Base-by-base conservation (phyloP, 345 rosid genomes). In the Eucalyptus urophylla region DNA sequence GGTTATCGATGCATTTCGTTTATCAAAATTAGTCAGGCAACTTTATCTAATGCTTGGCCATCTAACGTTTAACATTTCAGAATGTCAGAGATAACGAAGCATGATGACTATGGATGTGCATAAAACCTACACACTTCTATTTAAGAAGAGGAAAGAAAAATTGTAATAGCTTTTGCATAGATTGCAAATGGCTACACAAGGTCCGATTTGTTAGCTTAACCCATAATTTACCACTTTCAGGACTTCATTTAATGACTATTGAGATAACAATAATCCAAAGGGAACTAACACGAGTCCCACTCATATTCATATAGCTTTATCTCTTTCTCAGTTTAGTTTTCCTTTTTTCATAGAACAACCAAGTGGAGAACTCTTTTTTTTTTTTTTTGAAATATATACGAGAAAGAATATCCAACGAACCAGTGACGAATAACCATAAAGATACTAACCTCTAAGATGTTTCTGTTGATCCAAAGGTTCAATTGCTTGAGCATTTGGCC, bases 381-480 rank as follows among this genome's bases (percentile, higher is more conserved):
- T 40, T 43, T 49, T 49, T 49, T 13, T 13, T 8, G 3, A 69
- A 33, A 33, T 5, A 33, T 37, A 21, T 19, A 37, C 11, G 5
- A 37, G 83, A 76, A 37, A 37, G 83, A 76, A 37, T 76, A 76
- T 76, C 9, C 47, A 76, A 40, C 11, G 7, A 86, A n/a, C 22
- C 43, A 7, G 15, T 33, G 43, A 49, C 4, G 4, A 51, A 56
- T 25, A 56, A 56, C 2, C 58, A 56, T 56, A 33, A 86, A 49
- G 87, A 89, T 89, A 86, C 92, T 22, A 62, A 95, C 97, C 95
- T 92, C 95, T 93, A n/a, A 43, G 87, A 86, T 49, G 43, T 86
- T 86, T 86, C 40, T 86, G 88, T 17, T 89, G 90, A 90, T 93
- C 90, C 53, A 81, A 89, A 76, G 3, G 89, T 67, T 90, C 94